Conservation (phyloP, 345 rosid genomes). For the Brassica carinata region DNA sequence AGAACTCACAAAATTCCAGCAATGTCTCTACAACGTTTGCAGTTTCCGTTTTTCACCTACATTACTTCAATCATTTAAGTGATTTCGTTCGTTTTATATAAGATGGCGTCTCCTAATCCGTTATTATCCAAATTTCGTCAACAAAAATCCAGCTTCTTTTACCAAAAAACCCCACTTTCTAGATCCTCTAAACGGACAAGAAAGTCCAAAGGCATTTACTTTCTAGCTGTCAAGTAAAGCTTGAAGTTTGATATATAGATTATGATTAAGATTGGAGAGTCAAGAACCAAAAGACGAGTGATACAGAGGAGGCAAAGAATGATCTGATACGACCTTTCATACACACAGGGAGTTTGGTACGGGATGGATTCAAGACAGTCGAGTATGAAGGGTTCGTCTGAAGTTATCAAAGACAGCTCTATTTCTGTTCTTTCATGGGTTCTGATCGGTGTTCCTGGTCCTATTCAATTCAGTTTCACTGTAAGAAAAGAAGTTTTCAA, state of each 20-base stretch:
- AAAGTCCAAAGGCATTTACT: too few relatives aligned
- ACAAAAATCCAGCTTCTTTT: neutral
- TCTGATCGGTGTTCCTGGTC: conserved; percentile 92
- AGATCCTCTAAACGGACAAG: neutral
- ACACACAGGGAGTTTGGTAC: conserved; percentile 96
- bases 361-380: conserved; percentile 91
- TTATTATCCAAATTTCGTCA: neutral
- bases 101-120: neutral
- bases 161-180: too few relatives aligned
- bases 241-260: conserved; percentile 7
- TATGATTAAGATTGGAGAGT: too few relatives aligned
- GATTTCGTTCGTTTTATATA: neutral
- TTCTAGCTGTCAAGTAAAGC: too few relatives aligned
- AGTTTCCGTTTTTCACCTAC: too few relatives aligned
- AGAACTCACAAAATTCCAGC: too few relatives aligned
- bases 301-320: conserved; percentile 72
- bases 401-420: conserved; percentile 78
- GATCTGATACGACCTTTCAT: conserved; percentile 85
- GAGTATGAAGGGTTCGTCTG: conserved; percentile 87
- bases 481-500: conserved; percentile 42
- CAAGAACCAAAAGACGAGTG: conserved; percentile 58
- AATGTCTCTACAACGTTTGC: too few relatives aligned
- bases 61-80: neutral
- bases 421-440: conserved; percentile 92
- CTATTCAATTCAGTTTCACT: conserved; percentile 97